phyloP scores from a whole-genome alignment of 768 basidiomycete species.

The Lactarius hengduanensis region DNA sequence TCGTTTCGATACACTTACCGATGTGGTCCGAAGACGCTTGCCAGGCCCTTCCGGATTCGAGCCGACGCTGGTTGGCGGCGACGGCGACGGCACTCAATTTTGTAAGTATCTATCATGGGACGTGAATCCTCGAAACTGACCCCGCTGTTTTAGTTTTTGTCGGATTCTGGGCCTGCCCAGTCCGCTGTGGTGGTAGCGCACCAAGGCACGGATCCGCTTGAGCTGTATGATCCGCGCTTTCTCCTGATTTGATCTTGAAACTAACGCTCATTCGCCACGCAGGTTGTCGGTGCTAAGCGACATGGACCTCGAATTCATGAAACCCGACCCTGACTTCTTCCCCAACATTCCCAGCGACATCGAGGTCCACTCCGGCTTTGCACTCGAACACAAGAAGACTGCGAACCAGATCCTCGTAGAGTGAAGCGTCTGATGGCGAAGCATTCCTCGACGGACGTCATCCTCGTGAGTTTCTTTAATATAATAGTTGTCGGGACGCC shows the following conservation, averaged over 20 bases:
- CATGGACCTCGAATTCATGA: neutral
- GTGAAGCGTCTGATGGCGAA: conserved; percentile 15
- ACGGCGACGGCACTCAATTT: conserved; percentile 47
- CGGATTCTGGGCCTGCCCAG: conserved; percentile 23
- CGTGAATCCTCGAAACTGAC: neutral
- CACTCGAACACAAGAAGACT: conserved; percentile 22
- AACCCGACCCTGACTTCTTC: conserved; percentile 21
- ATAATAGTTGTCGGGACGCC: neutral
- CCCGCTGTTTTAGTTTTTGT: conserved; percentile 23
- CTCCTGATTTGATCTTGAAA: neutral
- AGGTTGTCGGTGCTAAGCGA: conserved; percentile 25
- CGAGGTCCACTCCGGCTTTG: conserved; percentile 21
- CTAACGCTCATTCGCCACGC: neutral
- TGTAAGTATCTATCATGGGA: conserved; percentile 37
- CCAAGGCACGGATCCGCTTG: conserved; percentile 24
- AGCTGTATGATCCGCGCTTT: conserved; percentile 16
- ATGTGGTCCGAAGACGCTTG: conserved; percentile 39
- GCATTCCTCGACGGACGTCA: conserved; percentile 13
- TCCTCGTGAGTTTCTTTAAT: conserved; percentile 13
- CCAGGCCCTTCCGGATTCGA: conserved; percentile 41
- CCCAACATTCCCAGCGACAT: conserved; percentile 14
- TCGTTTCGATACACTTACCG: conserved; percentile 5
- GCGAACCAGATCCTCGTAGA: conserved; percentile 20
- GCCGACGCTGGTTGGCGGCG: conserved; percentile 45
- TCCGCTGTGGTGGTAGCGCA: conserved; percentile 27